Conservation (phyloP, 345 rosid species). For the Populus ilicifolia region DNA sequence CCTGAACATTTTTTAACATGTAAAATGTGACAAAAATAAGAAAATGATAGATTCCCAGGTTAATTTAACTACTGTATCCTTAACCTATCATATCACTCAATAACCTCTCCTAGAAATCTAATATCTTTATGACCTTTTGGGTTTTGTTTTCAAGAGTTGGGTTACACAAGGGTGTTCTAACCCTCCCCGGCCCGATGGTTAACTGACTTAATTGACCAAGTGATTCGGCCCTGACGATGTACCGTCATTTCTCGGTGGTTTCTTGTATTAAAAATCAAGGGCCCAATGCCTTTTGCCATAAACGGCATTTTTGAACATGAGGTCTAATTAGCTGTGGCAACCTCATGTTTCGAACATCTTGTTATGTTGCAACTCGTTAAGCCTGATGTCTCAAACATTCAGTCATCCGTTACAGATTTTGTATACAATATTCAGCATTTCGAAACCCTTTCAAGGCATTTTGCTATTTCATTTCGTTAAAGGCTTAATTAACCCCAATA, state of each 20-base stretch:
- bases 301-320: not conserved
- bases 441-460: not conserved
- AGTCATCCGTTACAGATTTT: not conserved
- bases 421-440: not conserved
- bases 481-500: not conserved
- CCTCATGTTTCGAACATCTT: not conserved
- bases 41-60: not conserved
- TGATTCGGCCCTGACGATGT: not conserved
- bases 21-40: not conserved
- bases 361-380: not conserved
- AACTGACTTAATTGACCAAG: not conserved
- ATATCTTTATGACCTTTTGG: not conserved
- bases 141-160: not conserved
- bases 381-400: not conserved
- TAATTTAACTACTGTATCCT: not conserved
- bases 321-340: not conserved
- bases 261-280: not conserved
- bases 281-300: not conserved
- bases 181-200: too few relatives aligned
- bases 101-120: not conserved
- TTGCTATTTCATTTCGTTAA: not conserved
- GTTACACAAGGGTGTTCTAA: not conserved
- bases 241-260: not conserved
- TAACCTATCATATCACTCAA: not conserved
- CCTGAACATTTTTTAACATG: not conserved